Evolutionary conservation across 441 rosid species (phyloP).

Genomic region (Populus hybrid): DNA sequence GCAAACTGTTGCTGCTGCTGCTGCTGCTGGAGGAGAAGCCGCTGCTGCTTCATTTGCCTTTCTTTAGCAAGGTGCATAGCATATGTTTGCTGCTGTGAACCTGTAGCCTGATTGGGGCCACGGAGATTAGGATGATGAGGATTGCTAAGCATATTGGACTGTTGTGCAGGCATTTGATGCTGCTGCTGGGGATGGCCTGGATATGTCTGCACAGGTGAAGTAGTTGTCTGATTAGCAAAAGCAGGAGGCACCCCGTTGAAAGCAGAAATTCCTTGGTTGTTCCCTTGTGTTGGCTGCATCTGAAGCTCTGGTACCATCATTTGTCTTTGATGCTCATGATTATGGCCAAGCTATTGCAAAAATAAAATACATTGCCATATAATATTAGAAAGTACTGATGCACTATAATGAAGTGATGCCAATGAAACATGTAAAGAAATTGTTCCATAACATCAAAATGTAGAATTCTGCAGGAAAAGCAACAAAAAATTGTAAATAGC

Average conservation of each 20-base stretch:
- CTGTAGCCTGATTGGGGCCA: constrained; percentile 59
- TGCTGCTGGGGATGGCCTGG: constrained; percentile 73
- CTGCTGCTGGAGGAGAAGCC: constrained; percentile 61
- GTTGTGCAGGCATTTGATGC: constrained; percentile 71
- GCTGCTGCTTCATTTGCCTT: constrained; percentile 72
- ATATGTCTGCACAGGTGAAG: constrained; percentile 67
- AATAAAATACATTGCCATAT: constrained; percentile 10
- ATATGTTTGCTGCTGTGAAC: constrained; percentile 70
- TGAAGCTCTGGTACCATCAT: constrained; percentile 63
- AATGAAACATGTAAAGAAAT: too few relatives aligned
- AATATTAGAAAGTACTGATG: background rate
- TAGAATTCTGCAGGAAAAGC: background rate
- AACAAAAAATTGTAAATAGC: background rate
- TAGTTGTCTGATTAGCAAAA: constrained; percentile 63
- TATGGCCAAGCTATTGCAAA: constrained; percentile 45
- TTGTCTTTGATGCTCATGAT: constrained; percentile 58
- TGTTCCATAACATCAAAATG: background rate
- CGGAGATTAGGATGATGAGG: constrained; percentile 71
- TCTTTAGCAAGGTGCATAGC: constrained; percentile 62
- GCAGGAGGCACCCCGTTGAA: constrained; percentile 65
- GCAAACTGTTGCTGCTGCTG: constrained; percentile 18
- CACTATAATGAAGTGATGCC: background rate
- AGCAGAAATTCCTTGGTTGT: constrained; percentile 59
- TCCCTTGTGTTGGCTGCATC: constrained; percentile 78
- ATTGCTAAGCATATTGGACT: constrained; percentile 52